A percentile compares a stretch with the other conserved stretches of the same genome.
Conservation (phyloP, 768 basidiomycete genomes). For the Scleroderma bovista region DNA sequence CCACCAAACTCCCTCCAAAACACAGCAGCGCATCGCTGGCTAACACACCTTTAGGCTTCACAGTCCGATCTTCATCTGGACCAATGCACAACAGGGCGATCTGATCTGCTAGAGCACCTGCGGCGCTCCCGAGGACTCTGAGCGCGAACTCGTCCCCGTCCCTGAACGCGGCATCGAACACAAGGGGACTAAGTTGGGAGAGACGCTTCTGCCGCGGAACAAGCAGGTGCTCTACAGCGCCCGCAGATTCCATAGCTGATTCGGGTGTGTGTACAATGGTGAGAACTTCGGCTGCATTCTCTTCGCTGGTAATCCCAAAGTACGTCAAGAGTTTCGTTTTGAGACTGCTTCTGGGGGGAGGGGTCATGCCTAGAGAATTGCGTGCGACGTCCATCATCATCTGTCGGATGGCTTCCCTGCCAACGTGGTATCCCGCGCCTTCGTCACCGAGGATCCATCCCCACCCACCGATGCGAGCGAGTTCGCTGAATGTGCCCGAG, state of each 20-base stretch:
- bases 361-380: slow-evolving; percentile 33
- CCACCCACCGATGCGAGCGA: slow-evolving; percentile 74
- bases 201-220: slow-evolving; percentile 65
- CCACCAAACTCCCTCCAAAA: slow-evolving; percentile 75
- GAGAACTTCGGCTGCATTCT: slow-evolving; percentile 52
- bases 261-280: slow-evolving; percentile 61
- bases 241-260: slow-evolving; percentile 25
- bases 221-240: slow-evolving; percentile 17
- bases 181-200: slow-evolving; percentile 66
- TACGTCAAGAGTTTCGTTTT: slow-evolving; percentile 42
- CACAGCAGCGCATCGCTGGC: slow-evolving; percentile 59
- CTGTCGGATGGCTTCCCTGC: slow-evolving; percentile 67
- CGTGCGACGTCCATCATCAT: slow-evolving; percentile 53
- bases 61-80: slow-evolving; percentile 34
- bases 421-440: slow-evolving; percentile 77
- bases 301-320: slow-evolving; percentile 50
- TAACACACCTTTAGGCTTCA: slow-evolving; percentile 35
- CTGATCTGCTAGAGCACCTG: slow-evolving; percentile 51
- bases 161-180: slow-evolving; percentile 74
- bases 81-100: slow-evolving; percentile 41
- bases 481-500: slow-evolving; percentile 44
- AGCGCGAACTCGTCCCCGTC: slow-evolving; percentile 62
- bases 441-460: slow-evolving; percentile 85
- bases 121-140: slow-evolving; percentile 47
- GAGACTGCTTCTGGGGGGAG: slow-evolving; percentile 28